Base-by-base conservation (phyloP, 2,329 filamentous ascomycete species). In the Myotisia sp. region DNA sequence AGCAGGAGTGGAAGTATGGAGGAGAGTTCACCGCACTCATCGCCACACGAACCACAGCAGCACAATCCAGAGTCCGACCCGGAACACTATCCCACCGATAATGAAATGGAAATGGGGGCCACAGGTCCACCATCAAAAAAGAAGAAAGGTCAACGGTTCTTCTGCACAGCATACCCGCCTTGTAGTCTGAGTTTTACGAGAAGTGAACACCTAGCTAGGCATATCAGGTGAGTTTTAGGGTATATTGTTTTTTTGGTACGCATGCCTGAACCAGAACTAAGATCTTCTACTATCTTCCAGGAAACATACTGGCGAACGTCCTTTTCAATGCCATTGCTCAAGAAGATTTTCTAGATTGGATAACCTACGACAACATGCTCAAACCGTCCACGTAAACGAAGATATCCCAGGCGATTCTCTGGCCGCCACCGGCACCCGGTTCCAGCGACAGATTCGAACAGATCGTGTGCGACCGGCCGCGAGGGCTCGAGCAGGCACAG, bases 331-430 rank as follows among this genome's bases (percentile, higher is more conserved):
- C 47, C 90, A 95, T 56, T 98, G 90, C 58, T 83, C 79, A 2
- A 74, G 90, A 33, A 74, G 85, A 36, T 98, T 98, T 55, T 95
- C 90, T 6, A 74, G 87, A 31, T 70, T 95, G 29, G 87, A 98
- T 56, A 98, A 98, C 52, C 64, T 98, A 33, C 76, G 90, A 39
- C 90, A 98, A 54, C 90, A 98, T 65, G 90, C 90, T 28, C 86
- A 94, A 56, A 95, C 90, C 0, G 90, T 98, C 1, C 90, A 98
- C 54, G 81, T 92, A 38, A 94, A 95, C 54, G 90, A 95, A 55
- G 85, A 94, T 37, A 98, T 98, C 21, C 90, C 90, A 3, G 76
- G 77, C 26, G 85, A 94, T 54, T 95, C 90, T 1, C 70, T 95
- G 13, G 90, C 90, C 10, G 90, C 87, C 3, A 90, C 83, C 1